Conservation (phyloP, 2,329 filamentous ascomycete species). For the Lachnellula cervina region DNA sequence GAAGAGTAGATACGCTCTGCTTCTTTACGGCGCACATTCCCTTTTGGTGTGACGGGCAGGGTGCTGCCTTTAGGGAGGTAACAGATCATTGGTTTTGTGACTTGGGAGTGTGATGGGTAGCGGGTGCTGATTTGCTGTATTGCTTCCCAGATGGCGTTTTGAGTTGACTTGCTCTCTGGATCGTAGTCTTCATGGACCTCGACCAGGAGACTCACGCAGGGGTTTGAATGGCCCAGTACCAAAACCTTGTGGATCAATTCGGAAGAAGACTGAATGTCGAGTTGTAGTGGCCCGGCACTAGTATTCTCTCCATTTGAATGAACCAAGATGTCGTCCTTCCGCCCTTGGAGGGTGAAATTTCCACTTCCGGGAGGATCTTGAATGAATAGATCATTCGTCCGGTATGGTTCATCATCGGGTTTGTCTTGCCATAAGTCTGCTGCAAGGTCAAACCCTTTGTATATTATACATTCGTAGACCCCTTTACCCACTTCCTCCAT, state of each 20-base stretch:
- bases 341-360: slow-evolving; percentile 27
- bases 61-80: slow-evolving; percentile 21
- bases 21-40: slow-evolving; percentile 31
- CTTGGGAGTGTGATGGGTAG: slow-evolving; percentile 23
- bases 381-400: slow-evolving; percentile 31
- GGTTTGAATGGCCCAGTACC: slow-evolving; percentile 25
- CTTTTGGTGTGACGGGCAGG: slow-evolving; percentile 31
- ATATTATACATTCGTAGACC: slow-evolving; percentile 30
- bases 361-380: slow-evolving; percentile 30
- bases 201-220: slow-evolving; percentile 24
- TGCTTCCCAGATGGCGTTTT: slow-evolving; percentile 17
- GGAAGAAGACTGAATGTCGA: slow-evolving; percentile 26
- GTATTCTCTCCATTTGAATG: slow-evolving; percentile 33
- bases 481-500: slow-evolving; percentile 30
- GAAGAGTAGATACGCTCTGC: slow-evolving; percentile 22
- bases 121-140: slow-evolving; percentile 21
- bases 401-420: slow-evolving; percentile 25
- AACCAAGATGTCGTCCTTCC: slow-evolving; percentile 32
- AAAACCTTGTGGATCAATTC: slow-evolving; percentile 24
- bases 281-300: slow-evolving; percentile 25
- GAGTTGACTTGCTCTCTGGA: slow-evolving; percentile 3
- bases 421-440: slow-evolving; percentile 29
- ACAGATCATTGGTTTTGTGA: slow-evolving; percentile 27
- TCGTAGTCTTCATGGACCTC: slow-evolving; percentile 23
- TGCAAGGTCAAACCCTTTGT: slow-evolving; percentile 31